A percentile compares a stretch with the other conserved stretches of the same genome.
Conservation (phyloP, 495 filamentous ascomycete genomes). For the Annulohypoxylon nitens region DNA sequence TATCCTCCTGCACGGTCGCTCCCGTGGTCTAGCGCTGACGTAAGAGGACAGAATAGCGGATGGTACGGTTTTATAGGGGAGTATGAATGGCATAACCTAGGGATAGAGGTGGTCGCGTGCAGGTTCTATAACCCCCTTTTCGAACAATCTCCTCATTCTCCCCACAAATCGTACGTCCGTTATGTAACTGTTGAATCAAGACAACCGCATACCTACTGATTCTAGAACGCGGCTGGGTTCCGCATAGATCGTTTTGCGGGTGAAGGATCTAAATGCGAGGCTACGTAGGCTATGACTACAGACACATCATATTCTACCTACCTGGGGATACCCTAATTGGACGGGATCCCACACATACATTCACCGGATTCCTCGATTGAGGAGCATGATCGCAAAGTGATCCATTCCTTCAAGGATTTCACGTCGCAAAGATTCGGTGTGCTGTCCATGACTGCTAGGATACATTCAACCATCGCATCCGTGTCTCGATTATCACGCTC, state of each 20-base stretch:
- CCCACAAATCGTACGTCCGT: constrained; percentile 2
- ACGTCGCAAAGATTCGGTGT: not conserved
- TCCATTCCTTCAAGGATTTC: not conserved
- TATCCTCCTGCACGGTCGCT: constrained; percentile 15
- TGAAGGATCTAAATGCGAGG: constrained; percentile 5
- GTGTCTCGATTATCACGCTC: not conserved
- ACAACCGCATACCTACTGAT: not conserved
- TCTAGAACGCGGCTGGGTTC: not conserved
- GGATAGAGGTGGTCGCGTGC: not conserved
- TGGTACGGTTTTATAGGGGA: not conserved
- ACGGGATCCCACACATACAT: not conserved
- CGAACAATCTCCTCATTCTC: not conserved
- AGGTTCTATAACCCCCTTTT: constrained; percentile 1
- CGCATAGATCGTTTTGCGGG: not conserved
- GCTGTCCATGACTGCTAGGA: not conserved
- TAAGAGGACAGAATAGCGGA: not conserved
- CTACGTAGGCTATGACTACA: not conserved
- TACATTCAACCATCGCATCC: not conserved
- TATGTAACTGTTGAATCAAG: not conserved
- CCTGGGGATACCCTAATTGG: not conserved
- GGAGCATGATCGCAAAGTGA: not conserved
- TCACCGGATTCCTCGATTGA: not conserved
- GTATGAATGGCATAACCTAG: not conserved
- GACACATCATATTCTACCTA: not conserved
- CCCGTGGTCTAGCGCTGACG: constrained; percentile 15